Evolutionary conservation across 192 early-diverging fungal species (phyloP).

Genomic region (Rhizoclosmatium globosum): DNA sequence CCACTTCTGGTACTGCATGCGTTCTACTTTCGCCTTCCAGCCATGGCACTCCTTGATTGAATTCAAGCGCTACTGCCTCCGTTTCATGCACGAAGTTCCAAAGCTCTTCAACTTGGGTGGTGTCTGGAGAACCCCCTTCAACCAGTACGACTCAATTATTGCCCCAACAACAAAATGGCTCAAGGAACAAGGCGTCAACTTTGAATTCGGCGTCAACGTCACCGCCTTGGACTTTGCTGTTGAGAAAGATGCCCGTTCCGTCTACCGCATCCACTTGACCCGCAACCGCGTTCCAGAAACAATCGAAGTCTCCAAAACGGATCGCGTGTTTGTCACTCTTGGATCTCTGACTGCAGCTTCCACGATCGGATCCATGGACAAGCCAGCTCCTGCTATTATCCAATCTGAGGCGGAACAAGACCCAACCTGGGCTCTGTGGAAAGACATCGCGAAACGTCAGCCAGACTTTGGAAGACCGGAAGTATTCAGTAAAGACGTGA

Average conservation of each 20-base stretch:
- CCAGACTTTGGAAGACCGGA: conserved; percentile 43
- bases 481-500: conserved; percentile 25
- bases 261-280: conserved; percentile 37
- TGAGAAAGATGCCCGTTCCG: conserved; percentile 16
- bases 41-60: conserved; percentile 51
- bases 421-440: conserved; percentile 43
- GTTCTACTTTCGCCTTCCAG: conserved; percentile 47
- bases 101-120: conserved; percentile 41
- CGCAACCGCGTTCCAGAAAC: conserved; percentile 1
- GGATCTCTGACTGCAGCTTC: conserved; percentile 43
- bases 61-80: conserved; percentile 42
- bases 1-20: conserved; percentile 48
- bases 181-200: conserved; percentile 30
- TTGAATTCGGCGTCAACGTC: conserved; percentile 33
- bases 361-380: conserved; percentile 15
- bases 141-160: conserved; percentile 50
- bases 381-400: conserved; percentile 15
- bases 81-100: conserved; percentile 48
- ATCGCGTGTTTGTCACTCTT: conserved; percentile 43
- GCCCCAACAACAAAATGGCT: conserved; percentile 33
- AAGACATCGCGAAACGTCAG: conserved; percentile 43
- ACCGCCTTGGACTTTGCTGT: conserved; percentile 38
- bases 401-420: conserved; percentile 30
- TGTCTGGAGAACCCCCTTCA: conserved; percentile 41
- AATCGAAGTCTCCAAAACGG: conserved; percentile 27